A percentile compares a stretch with the other conserved stretches of the same genome.
These are phyloP conservation scores for Ceratocystis ficicola DNA, from an alignment of 2,329 filamentous ascomycete genomes.

Conservation along the genomic window DNA sequence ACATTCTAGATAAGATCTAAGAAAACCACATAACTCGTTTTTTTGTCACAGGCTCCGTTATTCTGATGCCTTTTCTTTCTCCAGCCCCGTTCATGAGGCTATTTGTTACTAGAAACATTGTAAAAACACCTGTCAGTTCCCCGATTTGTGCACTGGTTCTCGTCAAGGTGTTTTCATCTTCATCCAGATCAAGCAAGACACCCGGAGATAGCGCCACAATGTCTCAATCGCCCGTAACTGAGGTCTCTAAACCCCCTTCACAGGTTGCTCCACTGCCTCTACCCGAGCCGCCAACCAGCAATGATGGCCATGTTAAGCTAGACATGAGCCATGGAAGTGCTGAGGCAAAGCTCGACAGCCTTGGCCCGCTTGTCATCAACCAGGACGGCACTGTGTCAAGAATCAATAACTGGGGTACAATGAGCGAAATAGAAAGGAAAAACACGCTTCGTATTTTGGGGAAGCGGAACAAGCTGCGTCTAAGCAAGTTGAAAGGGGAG, in stretches of 20 bases:
- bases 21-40: neutral
- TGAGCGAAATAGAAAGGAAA: conserved; percentile 54
- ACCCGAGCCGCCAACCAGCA: conserved; percentile 18
- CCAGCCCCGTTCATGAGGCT: neutral
- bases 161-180: conserved; percentile 7
- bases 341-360: conserved; percentile 48
- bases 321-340: conserved; percentile 29
- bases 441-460: conserved; percentile 56
- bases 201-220: neutral
- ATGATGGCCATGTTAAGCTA: conserved; percentile 25
- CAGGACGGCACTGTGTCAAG: conserved; percentile 57
- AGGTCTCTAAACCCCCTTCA: neutral
- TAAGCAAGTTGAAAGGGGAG: conserved; percentile 38
- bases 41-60: neutral
- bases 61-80: neutral
- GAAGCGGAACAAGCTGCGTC: conserved; percentile 53
- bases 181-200: neutral
- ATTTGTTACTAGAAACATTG: neutral
- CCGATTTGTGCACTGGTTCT: neutral
- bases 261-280: conserved; percentile 19
- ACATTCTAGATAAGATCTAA: too few species aligned
- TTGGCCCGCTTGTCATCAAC: conserved; percentile 65
- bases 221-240: neutral
- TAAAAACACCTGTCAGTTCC: neutral
- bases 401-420: conserved; percentile 60